Percentiles rank a stretch among this genome's conserved stretches.
Evolutionary conservation across 768 basidiomycete species (phyloP).

Genomic region (Coprinopsis sp.): DNA sequence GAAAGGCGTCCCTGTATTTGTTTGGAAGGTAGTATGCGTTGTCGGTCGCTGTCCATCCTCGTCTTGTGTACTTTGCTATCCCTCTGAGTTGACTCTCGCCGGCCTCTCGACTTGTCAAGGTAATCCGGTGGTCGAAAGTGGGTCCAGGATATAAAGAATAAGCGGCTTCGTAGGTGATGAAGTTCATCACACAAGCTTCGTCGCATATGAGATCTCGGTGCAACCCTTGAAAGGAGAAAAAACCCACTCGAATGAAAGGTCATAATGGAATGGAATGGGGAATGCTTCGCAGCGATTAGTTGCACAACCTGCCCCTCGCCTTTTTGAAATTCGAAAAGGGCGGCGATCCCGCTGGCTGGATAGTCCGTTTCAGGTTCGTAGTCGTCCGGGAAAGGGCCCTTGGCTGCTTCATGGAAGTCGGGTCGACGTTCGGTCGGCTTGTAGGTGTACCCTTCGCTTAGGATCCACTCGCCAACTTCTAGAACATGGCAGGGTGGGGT

Average conservation of each 20-base stretch:
- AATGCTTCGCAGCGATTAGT: conserved; percentile 30
- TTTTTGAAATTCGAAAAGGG: conserved; percentile 30
- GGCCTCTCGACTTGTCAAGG: background rate
- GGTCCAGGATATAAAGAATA: conserved; percentile 38
- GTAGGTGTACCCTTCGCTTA: conserved; percentile 20
- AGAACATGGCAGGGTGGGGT: conserved; percentile 25
- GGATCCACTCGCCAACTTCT: conserved; percentile 33
- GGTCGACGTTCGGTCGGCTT: conserved; percentile 8
- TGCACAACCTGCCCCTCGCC: conserved; percentile 29
- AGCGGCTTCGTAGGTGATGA: conserved; percentile 36
- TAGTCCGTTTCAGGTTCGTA: background rate
- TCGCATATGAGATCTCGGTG: background rate
- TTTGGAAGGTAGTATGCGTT: background rate
- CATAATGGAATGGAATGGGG: conserved; percentile 35
- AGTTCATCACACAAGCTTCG: conserved; percentile 42
- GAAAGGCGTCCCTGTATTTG: background rate
- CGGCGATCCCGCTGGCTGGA: background rate
- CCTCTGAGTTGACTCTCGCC: background rate
- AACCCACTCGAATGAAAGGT: conserved; percentile 45
- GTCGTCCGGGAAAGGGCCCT: background rate
- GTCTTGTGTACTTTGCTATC: background rate
- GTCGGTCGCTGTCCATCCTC: background rate
- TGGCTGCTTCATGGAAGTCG: conserved; percentile 5
- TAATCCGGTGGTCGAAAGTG: conserved; percentile 27
- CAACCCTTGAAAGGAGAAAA: background rate